Evolutionary conservation across 768 basidiomycete genomes (phyloP).

Genomic region (Gautieria morchelliformis): DNA sequence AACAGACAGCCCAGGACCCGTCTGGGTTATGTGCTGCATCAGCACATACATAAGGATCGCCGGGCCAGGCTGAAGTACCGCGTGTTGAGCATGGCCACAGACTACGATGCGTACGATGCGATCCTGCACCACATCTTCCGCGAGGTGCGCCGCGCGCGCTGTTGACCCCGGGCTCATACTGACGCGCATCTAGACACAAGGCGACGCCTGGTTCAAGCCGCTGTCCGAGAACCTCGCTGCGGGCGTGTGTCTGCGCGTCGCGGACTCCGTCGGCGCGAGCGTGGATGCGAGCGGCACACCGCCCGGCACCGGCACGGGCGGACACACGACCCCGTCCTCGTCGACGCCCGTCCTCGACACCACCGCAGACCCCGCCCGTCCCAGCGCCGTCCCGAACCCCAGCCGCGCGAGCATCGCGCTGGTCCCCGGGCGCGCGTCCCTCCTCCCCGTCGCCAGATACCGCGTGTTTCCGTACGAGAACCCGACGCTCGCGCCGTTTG

Average conservation of each 20-base stretch:
- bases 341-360: not conserved
- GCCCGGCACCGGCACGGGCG: too few species aligned
- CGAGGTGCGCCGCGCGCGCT: conserved; percentile 33
- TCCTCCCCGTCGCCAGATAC: conserved; percentile 41
- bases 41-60: too few species aligned
- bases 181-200: conserved; percentile 53
- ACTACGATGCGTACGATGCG: conserved; percentile 27
- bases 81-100: conserved; percentile 19
- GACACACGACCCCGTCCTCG: not conserved
- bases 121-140: conserved; percentile 73
- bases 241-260: conserved; percentile 67
- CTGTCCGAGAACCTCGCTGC: conserved; percentile 74
- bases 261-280: too few species aligned
- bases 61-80: too few species aligned
- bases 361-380: too few species aligned
- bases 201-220: conserved; percentile 81
- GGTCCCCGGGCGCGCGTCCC: not conserved
- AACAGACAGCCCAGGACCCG: too few species aligned
- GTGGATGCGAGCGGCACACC: too few species aligned
- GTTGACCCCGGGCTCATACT: too few species aligned
- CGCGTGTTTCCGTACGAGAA: conserved; percentile 85
- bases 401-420: not conserved
- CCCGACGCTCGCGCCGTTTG: conserved; percentile 69
- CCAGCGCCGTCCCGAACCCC: too few species aligned
- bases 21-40: too few species aligned